These are phyloP conservation scores for Thamnidium elegans DNA, from an alignment of 192 early-diverging fungal genomes.

Conservation along the genomic window DNA sequence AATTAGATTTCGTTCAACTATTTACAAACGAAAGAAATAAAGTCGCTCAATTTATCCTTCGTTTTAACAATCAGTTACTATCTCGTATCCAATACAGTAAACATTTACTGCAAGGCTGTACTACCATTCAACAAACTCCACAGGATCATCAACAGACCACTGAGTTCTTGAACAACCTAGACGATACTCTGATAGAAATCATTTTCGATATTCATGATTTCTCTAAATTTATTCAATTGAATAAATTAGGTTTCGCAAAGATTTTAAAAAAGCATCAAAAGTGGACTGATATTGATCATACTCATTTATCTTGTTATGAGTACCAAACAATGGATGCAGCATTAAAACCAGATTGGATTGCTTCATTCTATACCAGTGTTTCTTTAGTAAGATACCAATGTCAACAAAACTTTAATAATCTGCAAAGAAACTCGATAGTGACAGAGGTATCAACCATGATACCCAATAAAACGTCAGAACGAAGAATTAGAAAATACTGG, in stretches of 20 bases:
- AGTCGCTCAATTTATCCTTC: conserved; percentile 62
- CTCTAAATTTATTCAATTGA: conserved; percentile 69
- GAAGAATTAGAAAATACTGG: conserved; percentile 70
- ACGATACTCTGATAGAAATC: conserved; percentile 59
- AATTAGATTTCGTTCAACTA: conserved; percentile 53
- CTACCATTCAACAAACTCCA: not conserved
- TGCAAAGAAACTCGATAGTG: not conserved
- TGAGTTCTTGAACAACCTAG: conserved; percentile 45
- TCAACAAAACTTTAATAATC: conserved; percentile 36
- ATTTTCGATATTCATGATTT: conserved; percentile 73
- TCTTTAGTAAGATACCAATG: conserved; percentile 69
- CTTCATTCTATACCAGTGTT: conserved; percentile 78
- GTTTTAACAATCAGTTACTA: conserved; percentile 67
- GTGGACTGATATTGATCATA: conserved; percentile 68
- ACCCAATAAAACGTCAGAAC: not conserved
- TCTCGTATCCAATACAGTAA: conserved; percentile 65
- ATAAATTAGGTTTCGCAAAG: conserved; percentile 79
- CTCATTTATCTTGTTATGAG: conserved; percentile 63
- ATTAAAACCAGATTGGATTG: conserved; percentile 74
- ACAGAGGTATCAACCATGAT: conserved; percentile 4
- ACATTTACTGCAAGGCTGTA: conserved; percentile 40
- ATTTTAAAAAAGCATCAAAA: conserved; percentile 98
- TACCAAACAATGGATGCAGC: conserved; percentile 56
- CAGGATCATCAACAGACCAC: conserved; percentile 38
- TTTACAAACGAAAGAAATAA: conserved; percentile 85